Conservation (phyloP, 73 alveolate species). For the Symbiodinium natans region DNA sequence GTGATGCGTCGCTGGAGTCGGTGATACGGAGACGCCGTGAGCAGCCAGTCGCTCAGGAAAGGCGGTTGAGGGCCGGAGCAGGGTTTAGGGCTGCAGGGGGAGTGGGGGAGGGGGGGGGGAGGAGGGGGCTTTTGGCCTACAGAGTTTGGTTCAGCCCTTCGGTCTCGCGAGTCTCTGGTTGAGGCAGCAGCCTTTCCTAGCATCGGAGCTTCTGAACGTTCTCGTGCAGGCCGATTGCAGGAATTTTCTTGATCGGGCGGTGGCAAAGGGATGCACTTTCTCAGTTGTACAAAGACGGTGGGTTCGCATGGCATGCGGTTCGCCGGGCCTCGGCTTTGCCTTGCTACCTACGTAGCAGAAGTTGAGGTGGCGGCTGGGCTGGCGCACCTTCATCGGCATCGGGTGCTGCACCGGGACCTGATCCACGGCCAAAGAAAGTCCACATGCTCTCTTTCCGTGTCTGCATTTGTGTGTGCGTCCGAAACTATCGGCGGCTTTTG, state of each 20-base stretch:
- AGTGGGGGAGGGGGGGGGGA: too few species aligned
- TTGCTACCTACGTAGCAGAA: too few species aligned
- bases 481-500: not conserved
- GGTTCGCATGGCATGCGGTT: too few species aligned
- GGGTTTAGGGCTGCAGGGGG: too few species aligned
- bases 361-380: slow-evolving; percentile 35
- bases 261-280: too few species aligned
- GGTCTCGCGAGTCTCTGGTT: too few species aligned
- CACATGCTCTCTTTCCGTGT: not conserved
- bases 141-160: too few species aligned
- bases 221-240: slow-evolving; percentile 11
- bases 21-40: not conserved
- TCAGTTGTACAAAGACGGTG: too few species aligned
- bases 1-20: slow-evolving; percentile 26
- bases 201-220: slow-evolving; percentile 43
- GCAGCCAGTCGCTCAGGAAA: not conserved
- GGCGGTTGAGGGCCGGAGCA: too few species aligned
- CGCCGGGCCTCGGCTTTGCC: too few species aligned
- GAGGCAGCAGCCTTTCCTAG: slow-evolving; percentile 47
- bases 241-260: not conserved
- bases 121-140: too few species aligned
- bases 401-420: slow-evolving; percentile 81
- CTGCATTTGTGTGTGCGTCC: not conserved
- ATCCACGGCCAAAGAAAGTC: slow-evolving; percentile 16
- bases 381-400: slow-evolving; percentile 38